Base-by-base conservation (phyloP, 495 filamentous ascomycete species). In the Penicillium diatomitis region DNA sequence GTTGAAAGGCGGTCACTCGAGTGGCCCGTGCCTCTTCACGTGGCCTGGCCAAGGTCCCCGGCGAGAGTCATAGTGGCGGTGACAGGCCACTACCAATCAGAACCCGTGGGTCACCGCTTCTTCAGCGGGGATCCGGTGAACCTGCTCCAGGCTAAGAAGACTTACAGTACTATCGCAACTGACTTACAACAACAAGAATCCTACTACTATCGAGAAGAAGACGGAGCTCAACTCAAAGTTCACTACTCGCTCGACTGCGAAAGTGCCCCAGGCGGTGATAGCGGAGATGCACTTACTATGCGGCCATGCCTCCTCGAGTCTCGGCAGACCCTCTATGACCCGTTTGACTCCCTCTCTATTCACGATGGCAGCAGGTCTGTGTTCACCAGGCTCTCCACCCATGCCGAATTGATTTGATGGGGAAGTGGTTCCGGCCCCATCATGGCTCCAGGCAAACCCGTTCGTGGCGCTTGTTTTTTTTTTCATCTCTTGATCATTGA, bases 31-130 rank as follows among this genome's bases (percentile, higher is more conserved):
- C 32, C 32, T 20, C 6, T 7, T 35, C 8, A 5, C 27, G 12
- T 12, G 31, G 11, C 42, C 32, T 33, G 2, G 8, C 28, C 4
- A 28, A 32, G 8, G 32, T 11, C 27, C 12, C 7, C n/a, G 3
- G n/a, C 49, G 56, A 47, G 61, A 70, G 67, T 62, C 65, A 66
- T 64, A 62, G 60, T 68, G 65, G 58, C 67, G 58, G 65, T 67
- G 55, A 54, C 40, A 3, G 2, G 3, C 5, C 9, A 9, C 44
- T n/a, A 29, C 66, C 65, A 71, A 71, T 69, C 56, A 64, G 5
- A 33, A 7, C 0, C 10, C 43, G 47, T 6, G 28, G 27, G 67
- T 70, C 67, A 70, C 67, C 67, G 67, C 65, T 61, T 58, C 61
- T 65, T 60, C 44, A 12, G 38, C 29, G 40, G 30, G 9, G 9